Conservation (phyloP, 306 rosid genomes). For the Ormosia emarginata region DNA sequence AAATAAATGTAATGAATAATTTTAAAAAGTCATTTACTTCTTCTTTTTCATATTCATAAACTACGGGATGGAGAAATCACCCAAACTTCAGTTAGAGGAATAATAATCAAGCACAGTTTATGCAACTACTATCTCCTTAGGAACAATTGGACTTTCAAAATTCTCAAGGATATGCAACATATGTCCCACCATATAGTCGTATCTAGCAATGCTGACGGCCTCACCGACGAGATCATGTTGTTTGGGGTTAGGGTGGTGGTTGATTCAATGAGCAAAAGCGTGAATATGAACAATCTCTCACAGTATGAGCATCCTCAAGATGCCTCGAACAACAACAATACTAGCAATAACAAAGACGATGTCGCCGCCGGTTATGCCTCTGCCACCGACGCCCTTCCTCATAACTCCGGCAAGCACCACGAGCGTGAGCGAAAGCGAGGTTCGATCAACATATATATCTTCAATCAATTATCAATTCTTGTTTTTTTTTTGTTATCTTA, state of each 20-base stretch:
- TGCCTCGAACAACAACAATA: not conserved
- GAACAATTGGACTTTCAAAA: too few relatives aligned
- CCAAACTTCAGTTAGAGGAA: too few relatives aligned
- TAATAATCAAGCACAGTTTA: too few relatives aligned
- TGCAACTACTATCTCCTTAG: too few relatives aligned
- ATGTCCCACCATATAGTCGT: too few relatives aligned
- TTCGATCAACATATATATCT: slow-evolving; percentile 23
- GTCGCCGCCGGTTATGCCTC: slow-evolving; percentile 54
- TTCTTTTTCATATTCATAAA: too few relatives aligned
- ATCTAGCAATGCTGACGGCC: not conserved
- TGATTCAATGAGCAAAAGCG: slow-evolving; percentile 73
- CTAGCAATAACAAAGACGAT: slow-evolving; percentile 26
- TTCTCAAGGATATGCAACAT: too few relatives aligned
- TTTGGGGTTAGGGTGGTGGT: slow-evolving; percentile 73
- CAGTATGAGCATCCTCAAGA: too few relatives aligned
- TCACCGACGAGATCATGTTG: slow-evolving; percentile 59
- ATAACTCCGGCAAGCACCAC: slow-evolving; percentile 42
- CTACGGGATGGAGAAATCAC: too few relatives aligned
- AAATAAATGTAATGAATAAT: too few relatives aligned
- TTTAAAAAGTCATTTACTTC: too few relatives aligned
- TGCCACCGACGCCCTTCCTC: slow-evolving; percentile 58
- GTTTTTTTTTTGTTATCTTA: not conserved
- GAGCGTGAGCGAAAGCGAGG: slow-evolving; percentile 84
- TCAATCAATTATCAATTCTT: not conserved
- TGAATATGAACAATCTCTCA: too few relatives aligned